Evolutionary conservation across 2,329 filamentous ascomycete species (phyloP).

Genomic region (Simplicillium aogashimaense): DNA sequence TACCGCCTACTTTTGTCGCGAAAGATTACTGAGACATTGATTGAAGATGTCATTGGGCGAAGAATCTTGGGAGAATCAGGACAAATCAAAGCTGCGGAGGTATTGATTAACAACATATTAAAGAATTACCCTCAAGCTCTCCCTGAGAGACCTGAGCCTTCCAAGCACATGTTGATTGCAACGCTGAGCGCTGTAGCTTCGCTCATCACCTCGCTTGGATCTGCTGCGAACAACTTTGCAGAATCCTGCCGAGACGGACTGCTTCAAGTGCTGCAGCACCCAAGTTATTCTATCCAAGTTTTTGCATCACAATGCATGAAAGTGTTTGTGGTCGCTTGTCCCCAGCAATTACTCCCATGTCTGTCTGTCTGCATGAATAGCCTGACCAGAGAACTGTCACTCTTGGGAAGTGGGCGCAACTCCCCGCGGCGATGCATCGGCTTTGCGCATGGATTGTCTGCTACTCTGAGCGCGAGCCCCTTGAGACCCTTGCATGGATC

Average conservation of each 20-base stretch:
- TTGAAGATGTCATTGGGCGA: constrained; percentile 74
- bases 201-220: constrained; percentile 70
- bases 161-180: constrained; percentile 74
- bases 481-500: constrained; percentile 86
- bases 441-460: constrained; percentile 84
- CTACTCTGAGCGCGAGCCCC: constrained; percentile 81
- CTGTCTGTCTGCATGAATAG: constrained; percentile 97
- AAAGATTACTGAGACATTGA: constrained; percentile 71
- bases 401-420: constrained; percentile 65
- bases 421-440: constrained; percentile 78
- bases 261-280: constrained; percentile 84
- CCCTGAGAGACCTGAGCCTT: constrained; percentile 79
- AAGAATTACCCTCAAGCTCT: constrained; percentile 91
- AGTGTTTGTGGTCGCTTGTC: constrained; percentile 79
- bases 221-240: constrained; percentile 68
- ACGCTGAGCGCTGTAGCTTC: constrained; percentile 71
- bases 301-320: constrained; percentile 80
- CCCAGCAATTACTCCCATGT: constrained; percentile 81
- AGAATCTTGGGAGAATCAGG: constrained; percentile 83
- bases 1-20: constrained; percentile 80
- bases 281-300: constrained; percentile 92
- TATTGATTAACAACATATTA: constrained; percentile 75
- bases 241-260: constrained; percentile 80
- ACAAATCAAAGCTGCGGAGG: constrained; percentile 71
- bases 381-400: constrained; percentile 72